Evolutionary conservation across 352 stramenopile genomes (phyloP).

Genomic region (Ophiocytium majus): DNA sequence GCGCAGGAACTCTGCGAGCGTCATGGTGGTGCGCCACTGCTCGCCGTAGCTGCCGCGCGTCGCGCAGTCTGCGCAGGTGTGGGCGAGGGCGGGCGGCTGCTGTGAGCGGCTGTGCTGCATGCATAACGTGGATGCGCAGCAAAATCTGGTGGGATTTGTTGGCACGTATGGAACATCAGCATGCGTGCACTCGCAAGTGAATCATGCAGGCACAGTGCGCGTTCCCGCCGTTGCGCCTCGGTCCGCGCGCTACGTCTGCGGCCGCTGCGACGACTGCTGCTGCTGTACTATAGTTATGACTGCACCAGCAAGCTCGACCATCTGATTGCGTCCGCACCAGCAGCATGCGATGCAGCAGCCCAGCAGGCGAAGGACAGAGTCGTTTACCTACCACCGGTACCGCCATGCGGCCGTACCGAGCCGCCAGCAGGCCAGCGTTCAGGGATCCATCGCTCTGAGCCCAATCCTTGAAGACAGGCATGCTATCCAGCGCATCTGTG

Average conservation of each 20-base stretch:
- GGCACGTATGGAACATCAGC: too few relatives aligned
- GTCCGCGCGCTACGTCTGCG: neutral
- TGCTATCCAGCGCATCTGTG: neutral
- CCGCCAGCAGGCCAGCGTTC: neutral
- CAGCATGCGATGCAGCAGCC: neutral
- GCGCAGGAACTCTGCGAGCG: neutral
- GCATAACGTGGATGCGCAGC: too few relatives aligned
- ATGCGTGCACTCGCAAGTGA: too few relatives aligned
- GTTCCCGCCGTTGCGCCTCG: neutral
- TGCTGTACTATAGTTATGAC: neutral
- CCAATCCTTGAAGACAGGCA: constrained; percentile 11
- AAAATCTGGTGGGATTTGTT: too few relatives aligned
- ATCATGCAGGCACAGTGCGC: neutral
- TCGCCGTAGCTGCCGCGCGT: neutral
- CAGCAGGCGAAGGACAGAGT: neutral
- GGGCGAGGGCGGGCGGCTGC: neutral
- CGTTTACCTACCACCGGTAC: constrained; percentile 19
- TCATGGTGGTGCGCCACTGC: neutral
- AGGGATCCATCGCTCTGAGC: neutral
- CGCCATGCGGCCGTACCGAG: neutral
- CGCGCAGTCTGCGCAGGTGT: neutral
- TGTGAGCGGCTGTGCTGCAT: too few relatives aligned
- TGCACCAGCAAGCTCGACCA: neutral
- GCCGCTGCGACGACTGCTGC: neutral
- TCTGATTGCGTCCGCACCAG: neutral